phyloP scores from a whole-genome alignment of 352 stramenopile genomes.

The Pythium sukuiense region DNA sequence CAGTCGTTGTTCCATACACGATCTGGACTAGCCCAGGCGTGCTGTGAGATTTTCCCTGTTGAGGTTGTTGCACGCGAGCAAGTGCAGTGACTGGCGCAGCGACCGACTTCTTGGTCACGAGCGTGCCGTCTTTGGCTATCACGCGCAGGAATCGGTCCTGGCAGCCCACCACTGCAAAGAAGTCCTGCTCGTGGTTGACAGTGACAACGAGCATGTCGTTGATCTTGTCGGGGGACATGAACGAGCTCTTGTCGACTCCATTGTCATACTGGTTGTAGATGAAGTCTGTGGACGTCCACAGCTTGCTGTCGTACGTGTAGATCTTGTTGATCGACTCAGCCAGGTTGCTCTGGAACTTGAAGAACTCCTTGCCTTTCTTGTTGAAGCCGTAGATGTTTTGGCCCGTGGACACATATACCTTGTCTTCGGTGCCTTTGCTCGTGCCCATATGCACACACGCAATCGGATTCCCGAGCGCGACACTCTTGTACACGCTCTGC shows the following conservation, averaged over 20 bases:
- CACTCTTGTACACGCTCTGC: slow-evolving; percentile 69
- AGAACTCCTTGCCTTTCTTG: slow-evolving; percentile 88
- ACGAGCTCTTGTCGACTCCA: slow-evolving; percentile 73
- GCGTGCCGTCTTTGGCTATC: slow-evolving; percentile 50
- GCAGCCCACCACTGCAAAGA: slow-evolving; percentile 64
- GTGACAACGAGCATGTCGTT: slow-evolving; percentile 70
- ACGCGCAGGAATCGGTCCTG: slow-evolving; percentile 73
- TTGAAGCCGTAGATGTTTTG: slow-evolving; percentile 73
- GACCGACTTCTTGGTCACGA: slow-evolving; percentile 64
- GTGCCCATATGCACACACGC: slow-evolving; percentile 71
- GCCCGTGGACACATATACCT: slow-evolving; percentile 65
- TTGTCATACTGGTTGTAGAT: slow-evolving; percentile 86
- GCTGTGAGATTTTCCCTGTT: slow-evolving; percentile 21
- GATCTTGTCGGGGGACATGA: slow-evolving; percentile 78
- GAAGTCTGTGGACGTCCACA: slow-evolving; percentile 78
- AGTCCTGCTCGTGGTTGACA: slow-evolving; percentile 61
- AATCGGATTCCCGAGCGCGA: slow-evolving; percentile 51
- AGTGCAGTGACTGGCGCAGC: slow-evolving; percentile 52
- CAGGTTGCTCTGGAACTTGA: slow-evolving; percentile 87
- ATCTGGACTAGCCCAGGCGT: slow-evolving; percentile 38
- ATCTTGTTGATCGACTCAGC: slow-evolving; percentile 79
- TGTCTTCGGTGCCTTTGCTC: slow-evolving; percentile 73
- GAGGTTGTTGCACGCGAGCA: slow-evolving; percentile 30
- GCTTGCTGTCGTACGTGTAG: slow-evolving; percentile 58
- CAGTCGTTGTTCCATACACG: slow-evolving; percentile 66